Percentiles rank a stretch among this genome's conserved stretches.
Evolutionary conservation across 1,284 basidiomycete genomes (phyloP).

Genomic region (Trichosporon faecale): DNA sequence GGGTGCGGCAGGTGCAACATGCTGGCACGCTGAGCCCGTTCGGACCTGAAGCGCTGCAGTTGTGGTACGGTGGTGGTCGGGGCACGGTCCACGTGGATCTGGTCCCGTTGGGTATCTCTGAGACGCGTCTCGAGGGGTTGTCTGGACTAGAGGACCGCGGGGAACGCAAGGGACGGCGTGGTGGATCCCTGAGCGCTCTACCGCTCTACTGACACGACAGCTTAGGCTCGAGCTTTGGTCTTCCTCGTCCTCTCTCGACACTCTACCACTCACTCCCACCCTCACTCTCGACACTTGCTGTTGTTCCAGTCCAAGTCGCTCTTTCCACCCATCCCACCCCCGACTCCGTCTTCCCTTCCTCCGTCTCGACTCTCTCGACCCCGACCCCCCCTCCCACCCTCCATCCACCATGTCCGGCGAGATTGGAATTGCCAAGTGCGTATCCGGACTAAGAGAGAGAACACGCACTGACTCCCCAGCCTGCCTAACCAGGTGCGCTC

Average conservation of each 20-base stretch:
- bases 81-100: not conserved
- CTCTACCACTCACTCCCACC: not conserved
- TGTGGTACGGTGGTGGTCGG: not conserved
- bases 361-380: not conserved
- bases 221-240: slow-evolving; percentile 11
- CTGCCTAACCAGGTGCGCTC: slow-evolving; percentile 87
- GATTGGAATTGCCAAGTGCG: slow-evolving; percentile 54
- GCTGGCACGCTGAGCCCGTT: not conserved
- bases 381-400: slow-evolving; percentile 14
- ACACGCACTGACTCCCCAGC: slow-evolving; percentile 58
- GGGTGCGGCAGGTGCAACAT: not conserved
- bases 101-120: not conserved
- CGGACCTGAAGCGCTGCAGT: not conserved
- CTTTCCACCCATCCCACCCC: not conserved
- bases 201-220: slow-evolving; percentile 12
- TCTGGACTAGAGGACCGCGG: not conserved
- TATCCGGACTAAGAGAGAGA: slow-evolving; percentile 10
- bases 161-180: slow-evolving; percentile 9
- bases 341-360: not conserved
- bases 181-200: slow-evolving; percentile 7
- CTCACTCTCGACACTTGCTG: not conserved
- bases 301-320: slow-evolving; percentile 5
- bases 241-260: not conserved
- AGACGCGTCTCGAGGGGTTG: slow-evolving; percentile 5
- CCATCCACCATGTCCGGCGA: slow-evolving; percentile 47